phyloP scores from a whole-genome alignment of 495 filamentous ascomycete genomes.

The Penicillium verhagenii region DNA sequence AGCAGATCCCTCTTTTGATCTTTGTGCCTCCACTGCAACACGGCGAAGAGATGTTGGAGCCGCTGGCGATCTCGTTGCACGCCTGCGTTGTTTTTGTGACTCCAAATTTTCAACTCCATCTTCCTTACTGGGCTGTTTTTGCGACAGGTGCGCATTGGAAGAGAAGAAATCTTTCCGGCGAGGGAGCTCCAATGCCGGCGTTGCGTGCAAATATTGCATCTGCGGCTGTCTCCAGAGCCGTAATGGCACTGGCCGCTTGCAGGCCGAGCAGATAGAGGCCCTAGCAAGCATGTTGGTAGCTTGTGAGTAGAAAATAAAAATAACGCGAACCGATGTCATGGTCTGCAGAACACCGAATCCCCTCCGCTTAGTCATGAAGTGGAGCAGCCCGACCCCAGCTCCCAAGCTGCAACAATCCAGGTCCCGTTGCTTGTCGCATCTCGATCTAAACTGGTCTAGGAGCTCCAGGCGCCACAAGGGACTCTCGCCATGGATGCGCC shows the following conservation, averaged over 20 bases:
- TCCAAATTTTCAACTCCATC: constrained; percentile 24
- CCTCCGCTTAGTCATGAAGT: constrained; percentile 26
- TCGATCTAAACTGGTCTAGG: constrained; percentile 17
- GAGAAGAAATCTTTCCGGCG: constrained; percentile 52
- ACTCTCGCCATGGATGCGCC: constrained; percentile 46
- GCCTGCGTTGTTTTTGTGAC: constrained; percentile 42
- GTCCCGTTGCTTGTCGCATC: constrained; percentile 21
- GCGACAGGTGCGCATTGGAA: constrained; percentile 42
- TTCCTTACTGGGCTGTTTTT: constrained; percentile 29
- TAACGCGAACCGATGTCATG: constrained; percentile 18
- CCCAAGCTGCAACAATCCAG: constrained; percentile 18
- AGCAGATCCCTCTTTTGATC: constrained; percentile 50
- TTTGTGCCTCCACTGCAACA: constrained; percentile 60
- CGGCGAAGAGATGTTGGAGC: constrained; percentile 55
- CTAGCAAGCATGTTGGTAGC: constrained; percentile 37
- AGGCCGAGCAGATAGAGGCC: constrained; percentile 33
- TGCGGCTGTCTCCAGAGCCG: constrained; percentile 25
- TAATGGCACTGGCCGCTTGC: constrained; percentile 23
- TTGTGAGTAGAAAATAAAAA: neutral
- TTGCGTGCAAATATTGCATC: constrained; percentile 43
- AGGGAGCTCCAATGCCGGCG: constrained; percentile 29
- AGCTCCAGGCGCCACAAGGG: constrained; percentile 32
- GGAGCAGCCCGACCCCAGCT: constrained; percentile 24
- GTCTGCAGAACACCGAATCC: constrained; percentile 9
- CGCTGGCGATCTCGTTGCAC: constrained; percentile 44